Percentiles rank a stretch among this genome's conserved stretches.
phyloP scores from a whole-genome alignment of 2,329 filamentous ascomycete species.

The Mollisia scopiformis region DNA sequence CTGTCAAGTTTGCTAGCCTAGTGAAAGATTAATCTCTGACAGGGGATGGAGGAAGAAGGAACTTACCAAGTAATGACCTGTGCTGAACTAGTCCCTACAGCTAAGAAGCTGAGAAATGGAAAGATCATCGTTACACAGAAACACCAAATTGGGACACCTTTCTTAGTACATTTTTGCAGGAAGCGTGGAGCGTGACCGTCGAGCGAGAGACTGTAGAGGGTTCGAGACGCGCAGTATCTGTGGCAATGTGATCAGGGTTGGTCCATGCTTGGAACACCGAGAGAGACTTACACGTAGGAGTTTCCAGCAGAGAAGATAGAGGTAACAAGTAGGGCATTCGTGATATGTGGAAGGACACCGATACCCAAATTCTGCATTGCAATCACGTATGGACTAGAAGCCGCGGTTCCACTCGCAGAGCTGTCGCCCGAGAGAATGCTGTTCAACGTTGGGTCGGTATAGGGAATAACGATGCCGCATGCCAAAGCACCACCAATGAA shows the following conservation, averaged over 20 bases:
- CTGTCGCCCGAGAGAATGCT: slow-evolving; percentile 39
- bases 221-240: slow-evolving; percentile 66
- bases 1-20: slow-evolving; percentile 55
- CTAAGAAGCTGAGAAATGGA: slow-evolving; percentile 72
- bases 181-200: slow-evolving; percentile 66
- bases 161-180: slow-evolving; percentile 63
- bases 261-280: not conserved
- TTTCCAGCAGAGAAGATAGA: slow-evolving; percentile 67
- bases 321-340: slow-evolving; percentile 64
- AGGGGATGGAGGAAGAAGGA: not conserved
- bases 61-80: slow-evolving; percentile 42
- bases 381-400: slow-evolving; percentile 48
- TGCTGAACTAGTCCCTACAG: slow-evolving; percentile 52
- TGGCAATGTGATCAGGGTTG: not conserved
- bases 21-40: not conserved
- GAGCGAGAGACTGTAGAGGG: slow-evolving; percentile 69
- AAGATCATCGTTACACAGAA: slow-evolving; percentile 67
- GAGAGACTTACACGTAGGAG: slow-evolving; percentile 48
- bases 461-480: slow-evolving; percentile 68
- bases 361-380: slow-evolving; percentile 72
- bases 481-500: slow-evolving; percentile 70
- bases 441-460: slow-evolving; percentile 60
- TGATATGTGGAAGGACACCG: slow-evolving; percentile 64
- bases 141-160: slow-evolving; percentile 64
- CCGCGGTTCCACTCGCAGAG: slow-evolving; percentile 47